A percentile compares a stretch with the other conserved stretches of the same genome.
Conservation (phyloP, 116 monocot species). For the Dioscorea cayenensis region DNA sequence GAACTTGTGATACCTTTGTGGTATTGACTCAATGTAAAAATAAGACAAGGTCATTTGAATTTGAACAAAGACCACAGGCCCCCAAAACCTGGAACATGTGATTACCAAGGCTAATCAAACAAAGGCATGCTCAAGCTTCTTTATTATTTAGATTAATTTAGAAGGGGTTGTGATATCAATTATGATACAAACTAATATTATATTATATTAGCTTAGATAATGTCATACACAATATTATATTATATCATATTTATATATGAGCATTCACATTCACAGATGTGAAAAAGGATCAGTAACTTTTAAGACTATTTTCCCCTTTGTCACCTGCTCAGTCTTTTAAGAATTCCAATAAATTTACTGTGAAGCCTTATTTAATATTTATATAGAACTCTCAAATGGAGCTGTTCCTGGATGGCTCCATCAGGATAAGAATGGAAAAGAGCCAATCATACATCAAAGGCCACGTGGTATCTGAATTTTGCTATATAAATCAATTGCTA, state of each 20-base stretch:
- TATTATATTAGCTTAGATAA: not conserved
- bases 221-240: no score
- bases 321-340: no score
- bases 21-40: no score
- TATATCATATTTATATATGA: not conserved
- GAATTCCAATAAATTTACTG: no score
- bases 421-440: no score
- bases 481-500: no score
- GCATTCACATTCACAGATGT: not conserved
- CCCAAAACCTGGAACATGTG: slow-evolving; percentile 9
- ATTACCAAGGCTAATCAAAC: slow-evolving; percentile 2
- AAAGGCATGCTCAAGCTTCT: not conserved
- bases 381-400: no score
- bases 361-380: no score
- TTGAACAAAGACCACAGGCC: slow-evolving; percentile 4
- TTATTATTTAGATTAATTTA: not conserved
- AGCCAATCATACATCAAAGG: no score
- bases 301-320: no score
- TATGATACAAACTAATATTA: not conserved
- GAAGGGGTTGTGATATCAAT: not conserved
- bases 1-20: not conserved
- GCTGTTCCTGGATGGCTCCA: no score
- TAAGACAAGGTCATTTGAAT: slow-evolving; percentile 4
- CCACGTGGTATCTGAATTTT: no score
- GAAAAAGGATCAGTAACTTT: not conserved